A percentile compares a stretch with the other conserved stretches of the same genome.
phyloP scores from a whole-genome alignment of 805 yeast species.

The Yamadazyma endophytica region DNA sequence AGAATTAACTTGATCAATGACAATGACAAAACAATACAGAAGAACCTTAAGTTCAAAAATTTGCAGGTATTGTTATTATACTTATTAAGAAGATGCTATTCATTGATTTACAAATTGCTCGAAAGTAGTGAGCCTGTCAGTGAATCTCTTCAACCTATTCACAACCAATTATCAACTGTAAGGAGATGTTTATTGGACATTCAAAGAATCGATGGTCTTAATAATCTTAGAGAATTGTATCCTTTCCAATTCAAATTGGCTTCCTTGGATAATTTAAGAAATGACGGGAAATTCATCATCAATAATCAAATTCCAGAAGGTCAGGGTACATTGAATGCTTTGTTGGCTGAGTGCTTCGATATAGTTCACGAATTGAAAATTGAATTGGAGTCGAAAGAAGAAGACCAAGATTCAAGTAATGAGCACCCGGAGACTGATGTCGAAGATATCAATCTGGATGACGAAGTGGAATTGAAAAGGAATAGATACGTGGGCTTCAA shows the following conservation, averaged over 20 bases:
- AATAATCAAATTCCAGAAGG: conserved; percentile 95
- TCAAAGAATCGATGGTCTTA: conserved; percentile 88
- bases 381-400: conserved; percentile 67
- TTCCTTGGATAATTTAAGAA: conserved; percentile 78
- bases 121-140: conserved; percentile 94
- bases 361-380: conserved; percentile 85
- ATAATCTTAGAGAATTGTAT: conserved; percentile 81
- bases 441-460: conserved; percentile 34
- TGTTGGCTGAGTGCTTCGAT: conserved; percentile 92
- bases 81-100: conserved; percentile 84
- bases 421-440: conserved; percentile 17
- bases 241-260: conserved; percentile 96
- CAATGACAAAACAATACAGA: conserved; percentile 7
- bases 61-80: conserved; percentile 56
- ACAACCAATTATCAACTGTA: conserved; percentile 89
- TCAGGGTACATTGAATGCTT: conserved; percentile 89
- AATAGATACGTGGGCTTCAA: conserved; percentile 39
- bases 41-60: conserved; percentile 25
- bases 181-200: conserved; percentile 86
- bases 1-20: conserved; percentile 43
- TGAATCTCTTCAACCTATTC: conserved; percentile 89
- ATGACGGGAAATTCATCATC: conserved; percentile 88
- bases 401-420: conserved; percentile 15
- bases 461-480: conserved; percentile 42
- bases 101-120: conserved; percentile 80